Conservation (phyloP, 2,329 filamentous ascomycete genomes). For the Ploettnerulaceae sp. region DNA sequence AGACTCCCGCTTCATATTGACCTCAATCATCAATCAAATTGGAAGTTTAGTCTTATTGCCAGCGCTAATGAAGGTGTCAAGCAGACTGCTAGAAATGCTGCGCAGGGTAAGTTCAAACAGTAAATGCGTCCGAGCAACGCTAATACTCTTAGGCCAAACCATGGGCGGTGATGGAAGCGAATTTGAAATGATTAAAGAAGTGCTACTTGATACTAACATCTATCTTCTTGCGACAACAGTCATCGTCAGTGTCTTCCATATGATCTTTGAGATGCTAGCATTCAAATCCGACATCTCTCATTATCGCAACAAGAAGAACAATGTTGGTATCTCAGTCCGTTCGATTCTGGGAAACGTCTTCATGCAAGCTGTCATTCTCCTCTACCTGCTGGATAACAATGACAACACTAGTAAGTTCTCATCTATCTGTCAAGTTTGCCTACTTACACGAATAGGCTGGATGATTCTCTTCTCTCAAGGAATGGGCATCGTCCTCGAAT, state of each 20-base stretch:
- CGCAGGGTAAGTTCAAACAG: constrained; percentile 51
- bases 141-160: constrained; percentile 36
- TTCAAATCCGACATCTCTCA: constrained; percentile 98
- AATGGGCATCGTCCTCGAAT: constrained; percentile 59
- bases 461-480: constrained; percentile 95
- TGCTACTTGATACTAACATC: constrained; percentile 88
- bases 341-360: constrained; percentile 96
- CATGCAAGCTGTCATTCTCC: constrained; percentile 93
- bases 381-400: constrained; percentile 95
- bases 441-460: constrained; percentile 51
- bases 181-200: constrained; percentile 95
- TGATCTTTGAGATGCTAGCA: constrained; percentile 90
- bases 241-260: constrained; percentile 81
- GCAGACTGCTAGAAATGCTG: constrained; percentile 72
- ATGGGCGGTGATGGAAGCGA: constrained; percentile 85
- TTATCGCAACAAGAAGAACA: constrained; percentile 99
- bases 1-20: constrained; percentile 78
- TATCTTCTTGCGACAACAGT: constrained; percentile 83
- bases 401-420: constrained; percentile 66
- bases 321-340: constrained; percentile 91
- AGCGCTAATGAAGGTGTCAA: constrained; percentile 85
- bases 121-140: not conserved
- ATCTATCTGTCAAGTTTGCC: not conserved
- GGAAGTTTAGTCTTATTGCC: constrained; percentile 85
- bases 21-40: constrained; percentile 74